Conservation (phyloP, 140 eudicot genomes). For the Oenanthe javanica region DNA sequence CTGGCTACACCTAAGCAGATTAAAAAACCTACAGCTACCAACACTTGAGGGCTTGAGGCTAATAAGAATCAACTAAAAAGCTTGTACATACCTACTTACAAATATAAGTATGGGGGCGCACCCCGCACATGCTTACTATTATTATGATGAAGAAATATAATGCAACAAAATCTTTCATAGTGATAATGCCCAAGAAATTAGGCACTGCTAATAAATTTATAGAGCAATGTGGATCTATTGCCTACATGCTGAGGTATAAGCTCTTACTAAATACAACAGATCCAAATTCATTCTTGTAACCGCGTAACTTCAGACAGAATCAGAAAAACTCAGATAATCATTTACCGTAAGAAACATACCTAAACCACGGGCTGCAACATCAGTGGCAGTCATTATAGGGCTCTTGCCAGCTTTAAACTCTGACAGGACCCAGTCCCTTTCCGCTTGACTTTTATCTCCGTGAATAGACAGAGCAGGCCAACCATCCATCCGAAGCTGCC, state of each 20-base stretch:
- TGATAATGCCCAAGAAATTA: neutral
- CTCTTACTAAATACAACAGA: neutral
- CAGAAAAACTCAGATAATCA: neutral
- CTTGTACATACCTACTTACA: neutral
- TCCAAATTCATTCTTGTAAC: neutral
- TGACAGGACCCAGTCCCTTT: slow-evolving; percentile 97
- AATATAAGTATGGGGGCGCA: neutral
- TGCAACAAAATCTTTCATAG: neutral
- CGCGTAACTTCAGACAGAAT: neutral
- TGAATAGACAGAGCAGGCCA: slow-evolving; percentile 99
- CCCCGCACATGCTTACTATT: neutral
- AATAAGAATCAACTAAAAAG: neutral
- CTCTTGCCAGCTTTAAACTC: slow-evolving; percentile 92
- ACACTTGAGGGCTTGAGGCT: too few relatives aligned
- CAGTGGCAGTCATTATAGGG: slow-evolving; percentile 96
- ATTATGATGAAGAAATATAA: neutral
- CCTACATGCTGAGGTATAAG: neutral
- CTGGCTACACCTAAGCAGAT: neutral
- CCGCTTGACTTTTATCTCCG: slow-evolving; percentile 98
- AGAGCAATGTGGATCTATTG: neutral
- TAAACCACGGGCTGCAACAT: slow-evolving; percentile 97
- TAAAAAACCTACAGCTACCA: neutral
- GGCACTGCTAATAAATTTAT: neutral
- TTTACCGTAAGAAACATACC: slow-evolving; percentile 36
- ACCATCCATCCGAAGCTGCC: slow-evolving; percentile 92